These are phyloP conservation scores for Alternaria panax DNA, from an alignment of 2,329 filamentous ascomycete genomes.

Conservation along the genomic window DNA sequence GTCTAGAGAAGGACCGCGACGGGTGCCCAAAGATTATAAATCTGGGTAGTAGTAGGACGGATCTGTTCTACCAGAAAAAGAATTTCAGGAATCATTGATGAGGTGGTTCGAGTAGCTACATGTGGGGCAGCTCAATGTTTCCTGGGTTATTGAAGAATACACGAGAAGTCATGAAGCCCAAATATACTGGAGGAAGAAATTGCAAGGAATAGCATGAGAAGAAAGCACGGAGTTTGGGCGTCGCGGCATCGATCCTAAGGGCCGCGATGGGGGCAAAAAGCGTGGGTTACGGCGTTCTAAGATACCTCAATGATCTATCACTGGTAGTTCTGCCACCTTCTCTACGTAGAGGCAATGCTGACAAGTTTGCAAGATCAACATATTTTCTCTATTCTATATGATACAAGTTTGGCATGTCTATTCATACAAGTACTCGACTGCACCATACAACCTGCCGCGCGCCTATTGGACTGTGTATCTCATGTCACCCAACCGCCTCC, in stretches of 20 bases:
- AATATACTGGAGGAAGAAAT: neutral
- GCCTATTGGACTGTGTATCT: neutral
- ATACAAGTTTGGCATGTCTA: neutral
- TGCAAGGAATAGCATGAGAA: neutral
- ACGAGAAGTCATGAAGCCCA: neutral
- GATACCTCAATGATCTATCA: slow-evolving; percentile 4
- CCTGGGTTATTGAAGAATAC: neutral
- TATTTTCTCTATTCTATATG: neutral
- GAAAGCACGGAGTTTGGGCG: slow-evolving; percentile 5
- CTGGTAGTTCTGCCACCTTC: slow-evolving; percentile 8
- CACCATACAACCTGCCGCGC: neutral
- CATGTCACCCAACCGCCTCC: neutral
- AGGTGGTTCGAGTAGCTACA: neutral
- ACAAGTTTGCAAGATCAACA: neutral
- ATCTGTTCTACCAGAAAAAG: slow-evolving; percentile 83
- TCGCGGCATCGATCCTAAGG: neutral
- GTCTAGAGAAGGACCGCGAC: slow-evolving; percentile 94
- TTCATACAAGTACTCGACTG: neutral
- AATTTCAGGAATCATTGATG: slow-evolving; percentile 66
- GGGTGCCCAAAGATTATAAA: slow-evolving; percentile 99
- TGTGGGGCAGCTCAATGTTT: neutral
- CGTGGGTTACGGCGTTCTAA: neutral
- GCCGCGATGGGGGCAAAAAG: neutral
- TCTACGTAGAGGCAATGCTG: neutral
- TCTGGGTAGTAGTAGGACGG: slow-evolving; percentile 90